These are phyloP conservation scores for Metschnikowia corniflorae DNA, from an alignment of 805 yeast genomes.

Conservation along the genomic window DNA sequence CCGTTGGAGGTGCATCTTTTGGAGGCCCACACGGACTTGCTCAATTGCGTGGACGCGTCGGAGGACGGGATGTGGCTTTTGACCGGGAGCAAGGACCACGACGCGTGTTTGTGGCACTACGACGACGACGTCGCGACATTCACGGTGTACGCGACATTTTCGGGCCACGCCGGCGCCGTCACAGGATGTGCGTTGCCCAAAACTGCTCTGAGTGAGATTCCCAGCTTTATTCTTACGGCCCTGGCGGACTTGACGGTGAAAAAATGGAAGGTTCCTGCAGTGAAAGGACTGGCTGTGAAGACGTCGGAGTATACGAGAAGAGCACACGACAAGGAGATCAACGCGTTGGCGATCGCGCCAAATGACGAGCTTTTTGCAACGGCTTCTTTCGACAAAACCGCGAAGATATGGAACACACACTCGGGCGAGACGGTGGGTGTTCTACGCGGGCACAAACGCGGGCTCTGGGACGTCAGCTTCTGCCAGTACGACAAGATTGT, in stretches of 20 bases:
- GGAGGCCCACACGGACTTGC: slow-evolving; percentile 82
- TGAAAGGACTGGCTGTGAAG: slow-evolving; percentile 38
- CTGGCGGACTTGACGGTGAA: slow-evolving; percentile 82
- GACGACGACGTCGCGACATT: slow-evolving; percentile 40
- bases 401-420: slow-evolving; percentile 82
- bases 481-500: slow-evolving; percentile 73
- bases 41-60: slow-evolving; percentile 75
- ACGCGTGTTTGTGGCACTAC: slow-evolving; percentile 79
- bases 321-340: slow-evolving; percentile 96
- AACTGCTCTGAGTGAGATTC: slow-evolving; percentile 30
- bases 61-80: slow-evolving; percentile 86
- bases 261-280: slow-evolving; percentile 72
- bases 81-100: slow-evolving; percentile 86
- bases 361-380: slow-evolving; percentile 86
- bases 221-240: slow-evolving; percentile 75
- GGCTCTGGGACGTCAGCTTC: slow-evolving; percentile 88
- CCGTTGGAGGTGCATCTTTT: slow-evolving; percentile 61
- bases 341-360: slow-evolving; percentile 85
- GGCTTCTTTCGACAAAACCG: slow-evolving; percentile 90
- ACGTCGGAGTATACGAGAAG: slow-evolving; percentile 84
- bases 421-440: slow-evolving; percentile 87
- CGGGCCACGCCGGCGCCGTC: slow-evolving; percentile 85
- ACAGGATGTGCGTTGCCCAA: slow-evolving; percentile 78
- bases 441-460: slow-evolving; percentile 87
- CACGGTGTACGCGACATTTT: slow-evolving; percentile 55